These are phyloP conservation scores for Penicillium occitanis DNA, from an alignment of 2,329 filamentous ascomycete species.

Conservation along the genomic window DNA sequence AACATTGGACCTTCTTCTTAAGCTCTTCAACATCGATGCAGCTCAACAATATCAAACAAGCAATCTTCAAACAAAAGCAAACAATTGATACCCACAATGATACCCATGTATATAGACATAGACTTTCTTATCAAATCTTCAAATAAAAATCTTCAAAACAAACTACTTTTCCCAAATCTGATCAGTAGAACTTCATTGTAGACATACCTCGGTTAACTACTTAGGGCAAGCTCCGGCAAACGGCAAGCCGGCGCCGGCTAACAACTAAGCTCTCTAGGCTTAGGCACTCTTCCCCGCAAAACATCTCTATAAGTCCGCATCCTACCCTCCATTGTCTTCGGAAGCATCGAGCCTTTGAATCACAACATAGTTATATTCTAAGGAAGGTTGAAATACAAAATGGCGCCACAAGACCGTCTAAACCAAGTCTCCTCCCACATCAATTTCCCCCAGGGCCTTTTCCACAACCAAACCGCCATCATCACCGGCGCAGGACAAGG, in stretches of 20 bases:
- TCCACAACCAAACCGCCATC: conserved; percentile 79
- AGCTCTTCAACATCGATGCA: background rate
- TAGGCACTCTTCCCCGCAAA: background rate
- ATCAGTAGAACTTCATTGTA: background rate
- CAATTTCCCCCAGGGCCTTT: conserved; percentile 76
- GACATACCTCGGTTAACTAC: conserved; percentile 5
- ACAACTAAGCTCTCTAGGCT: background rate
- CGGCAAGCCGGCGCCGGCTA: background rate
- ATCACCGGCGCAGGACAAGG: conserved; percentile 85
- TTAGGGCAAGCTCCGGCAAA: conserved; percentile 1
- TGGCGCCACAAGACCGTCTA: conserved; percentile 57
- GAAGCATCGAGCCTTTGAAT: background rate
- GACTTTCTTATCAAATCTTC: background rate
- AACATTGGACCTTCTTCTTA: conserved; percentile 31
- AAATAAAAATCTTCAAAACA: conserved; percentile 3
- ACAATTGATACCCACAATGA: conserved; percentile 3
- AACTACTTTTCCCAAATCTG: background rate
- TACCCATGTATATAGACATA: conserved; percentile 5
- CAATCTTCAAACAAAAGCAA: background rate
- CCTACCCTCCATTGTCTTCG: background rate
- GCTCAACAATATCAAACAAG: background rate
- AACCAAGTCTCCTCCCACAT: conserved; percentile 74
- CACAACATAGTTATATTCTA: background rate
- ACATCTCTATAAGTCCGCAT: background rate
- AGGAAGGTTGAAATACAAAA: conserved; percentile 24